Evolutionary conservation across 2,329 filamentous ascomycete genomes (phyloP), one percentile per base, ranked within the genome.

Genomic region (Ascochyta lentis): DNA sequence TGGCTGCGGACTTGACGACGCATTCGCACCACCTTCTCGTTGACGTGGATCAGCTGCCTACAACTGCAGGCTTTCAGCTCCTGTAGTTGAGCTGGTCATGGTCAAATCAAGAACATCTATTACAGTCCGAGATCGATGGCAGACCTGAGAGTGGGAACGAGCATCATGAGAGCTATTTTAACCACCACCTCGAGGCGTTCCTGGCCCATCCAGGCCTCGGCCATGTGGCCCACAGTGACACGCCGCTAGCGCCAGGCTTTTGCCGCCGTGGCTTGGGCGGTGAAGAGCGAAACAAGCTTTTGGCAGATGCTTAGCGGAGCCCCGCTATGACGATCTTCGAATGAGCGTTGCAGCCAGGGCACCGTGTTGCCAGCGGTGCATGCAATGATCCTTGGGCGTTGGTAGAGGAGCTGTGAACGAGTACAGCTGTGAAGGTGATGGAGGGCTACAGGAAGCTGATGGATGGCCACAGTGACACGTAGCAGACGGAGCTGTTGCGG

Each of bases 231-330:
- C 33, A 33, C 40, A 16, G 24, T 40, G 45, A 48, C 51, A 45
- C 22, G 16, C 44, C 15, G 33, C 44, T 45, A 54, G 51, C 51
- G 26, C 33, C 44, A 4, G 23, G 26, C 8, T 46, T 16, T 27
- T 10, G 4, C n/a, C 34, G 27, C 23, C 10, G 10, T n/a, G 15
- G 16, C 6, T 19, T 22, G 41, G 47, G 51, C 57, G 59, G 63
- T 64, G 56, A 52, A 41, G 23, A 19, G 8, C 10, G 10, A 59
- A 53, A 63, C 56, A 67, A 67, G 65, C 65, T 63, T 66, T 54
- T 24, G 51, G 44, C 45, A 50, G 57, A 63, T 44, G 60, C 62
- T 65, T 67, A 59, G 59, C 56, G 22, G 15, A 24, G 34, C 54
- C 53, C 57, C 49, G 49, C 54, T 38, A 56, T 56, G 57, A 56